These are phyloP conservation scores for Magnolia changhungtana DNA, from an alignment of 164 flowering plant genomes.

Conservation along the genomic window DNA sequence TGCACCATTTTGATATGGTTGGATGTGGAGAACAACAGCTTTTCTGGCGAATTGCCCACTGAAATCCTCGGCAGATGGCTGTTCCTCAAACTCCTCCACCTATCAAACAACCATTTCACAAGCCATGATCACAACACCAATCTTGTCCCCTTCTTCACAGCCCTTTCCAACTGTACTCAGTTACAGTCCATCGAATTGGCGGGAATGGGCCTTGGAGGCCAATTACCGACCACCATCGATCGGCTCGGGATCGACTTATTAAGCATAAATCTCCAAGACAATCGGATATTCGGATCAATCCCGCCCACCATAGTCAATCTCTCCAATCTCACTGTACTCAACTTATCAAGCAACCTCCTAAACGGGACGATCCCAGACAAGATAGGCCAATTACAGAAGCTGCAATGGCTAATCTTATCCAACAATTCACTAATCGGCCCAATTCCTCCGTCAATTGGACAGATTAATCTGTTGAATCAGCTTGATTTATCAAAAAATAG, in stretches of 20 bases:
- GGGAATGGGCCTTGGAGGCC: conserved; percentile 49
- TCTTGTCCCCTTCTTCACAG: conserved; percentile 42
- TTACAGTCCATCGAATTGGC: conserved; percentile 42
- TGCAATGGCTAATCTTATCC: conserved; percentile 47
- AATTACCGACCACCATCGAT: conserved; percentile 32
- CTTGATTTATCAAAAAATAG: conserved; percentile 52
- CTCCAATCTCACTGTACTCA: conserved; percentile 28
- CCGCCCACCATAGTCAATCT: conserved; percentile 36
- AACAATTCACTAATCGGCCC: conserved; percentile 31
- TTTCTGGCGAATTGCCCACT: conserved; percentile 47
- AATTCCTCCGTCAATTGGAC: conserved; percentile 38
- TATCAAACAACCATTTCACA: conserved; percentile 38
- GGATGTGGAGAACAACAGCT: conserved; percentile 44
- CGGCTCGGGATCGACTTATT: conserved; percentile 16
- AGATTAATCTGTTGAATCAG: conserved; percentile 30
- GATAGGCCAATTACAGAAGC: conserved; percentile 27
- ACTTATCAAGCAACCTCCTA: conserved; percentile 44
- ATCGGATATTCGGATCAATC: conserved; percentile 40
- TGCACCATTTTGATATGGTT: conserved; percentile 24
- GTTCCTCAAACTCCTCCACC: conserved; percentile 24
- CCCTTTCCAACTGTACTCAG: conserved; percentile 38
- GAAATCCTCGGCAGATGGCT: conserved; percentile 21
- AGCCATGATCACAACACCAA: conserved; percentile 50
- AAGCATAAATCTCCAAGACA: conserved; percentile 32
- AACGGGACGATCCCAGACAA: conserved; percentile 49